Evolutionary conservation across 768 basidiomycete species (phyloP).

Genomic region (Mycena rosella): DNA sequence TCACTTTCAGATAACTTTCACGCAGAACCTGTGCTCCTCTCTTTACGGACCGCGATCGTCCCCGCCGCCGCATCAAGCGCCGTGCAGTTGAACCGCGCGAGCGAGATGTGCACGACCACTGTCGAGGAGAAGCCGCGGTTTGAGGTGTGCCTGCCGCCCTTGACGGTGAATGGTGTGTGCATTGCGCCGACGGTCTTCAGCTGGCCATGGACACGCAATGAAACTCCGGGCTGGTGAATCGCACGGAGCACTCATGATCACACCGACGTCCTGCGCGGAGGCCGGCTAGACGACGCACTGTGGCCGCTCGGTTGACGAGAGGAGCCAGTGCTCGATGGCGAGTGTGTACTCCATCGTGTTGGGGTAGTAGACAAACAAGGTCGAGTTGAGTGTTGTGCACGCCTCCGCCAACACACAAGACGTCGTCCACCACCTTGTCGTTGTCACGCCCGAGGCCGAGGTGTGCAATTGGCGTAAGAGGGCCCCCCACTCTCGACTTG

Average conservation of each 20-base stretch:
- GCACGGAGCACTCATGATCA: conserved; percentile 5
- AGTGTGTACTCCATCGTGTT: conserved; percentile 30
- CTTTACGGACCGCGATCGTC: conserved; percentile 19
- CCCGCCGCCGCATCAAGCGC: neutral
- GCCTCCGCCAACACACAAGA: too few relatives aligned
- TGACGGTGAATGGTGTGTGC: conserved; percentile 29
- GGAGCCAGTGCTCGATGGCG: conserved; percentile 27
- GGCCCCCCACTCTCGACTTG: too few relatives aligned
- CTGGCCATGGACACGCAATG: conserved; percentile 3
- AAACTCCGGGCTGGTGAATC: neutral
- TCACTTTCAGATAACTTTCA: too few relatives aligned
- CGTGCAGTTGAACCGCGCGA: conserved; percentile 24
- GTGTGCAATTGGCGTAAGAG: too few relatives aligned
- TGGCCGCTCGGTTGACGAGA: conserved; percentile 23
- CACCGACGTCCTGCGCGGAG: neutral
- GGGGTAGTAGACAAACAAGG: conserved; percentile 1
- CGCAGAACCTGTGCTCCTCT: too few relatives aligned
- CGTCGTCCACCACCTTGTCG: too few relatives aligned
- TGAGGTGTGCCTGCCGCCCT: conserved; percentile 29
- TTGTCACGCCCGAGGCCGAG: too few relatives aligned
- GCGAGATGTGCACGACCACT: conserved; percentile 38
- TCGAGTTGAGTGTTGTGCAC: too few relatives aligned
- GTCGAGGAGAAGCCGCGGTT: conserved; percentile 33
- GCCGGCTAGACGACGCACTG: conserved; percentile 27
- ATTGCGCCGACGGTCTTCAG: conserved; percentile 24